Base-by-base conservation (phyloP, 345 rosid species). In the Pugionium dolabratum region DNA sequence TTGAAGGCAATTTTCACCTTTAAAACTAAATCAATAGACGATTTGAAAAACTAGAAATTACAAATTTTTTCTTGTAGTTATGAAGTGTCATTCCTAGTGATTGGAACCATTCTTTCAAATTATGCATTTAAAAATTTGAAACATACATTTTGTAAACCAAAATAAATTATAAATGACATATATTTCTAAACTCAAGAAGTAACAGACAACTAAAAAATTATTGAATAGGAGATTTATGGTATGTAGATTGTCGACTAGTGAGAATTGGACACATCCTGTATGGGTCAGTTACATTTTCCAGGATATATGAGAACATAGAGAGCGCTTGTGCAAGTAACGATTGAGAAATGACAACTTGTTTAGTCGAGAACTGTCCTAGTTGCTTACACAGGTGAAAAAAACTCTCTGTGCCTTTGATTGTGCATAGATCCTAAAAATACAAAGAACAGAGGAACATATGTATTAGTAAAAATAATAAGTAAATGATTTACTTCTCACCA, bases 221-320 rank as follows among this genome's bases (percentile, higher is more conserved):
- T 11, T 8, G 0, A 60, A 50, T n/a, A 48, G 26, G 36, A 44
- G 53, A 6, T 59, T 33, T 7, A 4, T 59, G 37, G 9, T 40
- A 52, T 53, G 57, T 31, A 39, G 44, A 37, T 47, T 37, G 58
- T 54, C 26, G 43, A 55, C 52, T 71, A 47, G 63, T 62, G 42
- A 39, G 51, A 62, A 45, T 25, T 46, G 2, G 62, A 70, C 68
- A 62, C 40, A 47, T 10, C 30, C 9, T 29, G 40, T 3, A 42
- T 70, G 40, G 75, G 63, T 30, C 75, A 62, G 27, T 44, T 62
- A 30, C 47, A 32, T 69, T 47, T 28, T 9, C 6, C 40, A 9
- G 26, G 35, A 46, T 46, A 54, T 61, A 60, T 35, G 27, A 52
- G 33, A 61, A 61, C 54, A 54, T 37, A 30, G 7, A 59, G 30